Conservation (phyloP, 306 rosid species). For the Dalbergia cultrata region DNA sequence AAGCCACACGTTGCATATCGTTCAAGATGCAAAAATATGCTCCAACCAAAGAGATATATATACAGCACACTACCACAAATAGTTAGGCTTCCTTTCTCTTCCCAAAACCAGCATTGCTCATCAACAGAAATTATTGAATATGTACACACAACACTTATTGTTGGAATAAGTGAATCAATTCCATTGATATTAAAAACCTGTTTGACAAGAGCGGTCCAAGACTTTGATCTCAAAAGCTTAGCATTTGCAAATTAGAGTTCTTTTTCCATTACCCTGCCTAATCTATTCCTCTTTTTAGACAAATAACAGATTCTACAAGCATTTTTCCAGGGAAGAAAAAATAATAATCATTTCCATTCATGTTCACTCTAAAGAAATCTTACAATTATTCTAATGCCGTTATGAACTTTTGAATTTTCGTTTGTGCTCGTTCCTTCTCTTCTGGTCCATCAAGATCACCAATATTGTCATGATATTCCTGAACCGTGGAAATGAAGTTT, state of each 20-base stretch:
- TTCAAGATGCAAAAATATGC: too few relatives aligned
- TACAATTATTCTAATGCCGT: slow-evolving; percentile 58
- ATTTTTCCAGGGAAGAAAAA: not conserved
- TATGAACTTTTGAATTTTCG: slow-evolving; percentile 86
- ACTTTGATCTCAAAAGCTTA: slow-evolving; percentile 41
- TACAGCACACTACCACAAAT: too few relatives aligned
- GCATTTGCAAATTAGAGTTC: slow-evolving; percentile 38
- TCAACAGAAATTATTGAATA: too few relatives aligned
- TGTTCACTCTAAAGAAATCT: slow-evolving; percentile 25
- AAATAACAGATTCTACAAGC: slow-evolving; percentile 33
- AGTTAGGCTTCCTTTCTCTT: too few relatives aligned
- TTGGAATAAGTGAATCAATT: not conserved
- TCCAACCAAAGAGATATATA: too few relatives aligned
- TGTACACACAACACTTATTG: not conserved
- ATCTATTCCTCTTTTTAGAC: slow-evolving; percentile 26
- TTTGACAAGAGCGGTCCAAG: not conserved
- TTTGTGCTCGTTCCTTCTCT: slow-evolving; percentile 88
- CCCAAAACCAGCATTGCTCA: too few relatives aligned
- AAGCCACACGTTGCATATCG: too few relatives aligned
- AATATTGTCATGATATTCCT: slow-evolving; percentile 93
- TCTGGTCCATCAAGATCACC: slow-evolving; percentile 95
- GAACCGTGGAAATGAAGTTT: slow-evolving; percentile 27
- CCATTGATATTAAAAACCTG: not conserved
- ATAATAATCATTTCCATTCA: slow-evolving; percentile 20
- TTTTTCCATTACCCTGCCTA: slow-evolving; percentile 38